Evolutionary conservation across 257 asterid species (phyloP), one percentile per base, ranked within the genome.

Genomic region (Cordia subcordata): DNA sequence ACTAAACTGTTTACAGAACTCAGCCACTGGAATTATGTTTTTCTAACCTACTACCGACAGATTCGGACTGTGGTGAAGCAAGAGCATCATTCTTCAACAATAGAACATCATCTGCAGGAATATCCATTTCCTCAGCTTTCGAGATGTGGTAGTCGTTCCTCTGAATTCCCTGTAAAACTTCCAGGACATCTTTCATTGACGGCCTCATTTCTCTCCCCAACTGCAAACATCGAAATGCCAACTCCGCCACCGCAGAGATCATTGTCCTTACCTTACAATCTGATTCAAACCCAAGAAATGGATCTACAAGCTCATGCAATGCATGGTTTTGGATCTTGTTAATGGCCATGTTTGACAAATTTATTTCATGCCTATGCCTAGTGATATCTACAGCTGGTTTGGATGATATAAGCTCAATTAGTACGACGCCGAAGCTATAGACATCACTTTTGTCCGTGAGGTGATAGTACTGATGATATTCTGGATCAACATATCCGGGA

Each of bases 401-500:
- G 6, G 96, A 84, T 8, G 97, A 86, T 50, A 90, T 71, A 14
- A 90, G 94, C 86, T 90, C 97, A 1, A 86, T 71, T 11, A 90
- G 38, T 14, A 90, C 92, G 0, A 90, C 97, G 10, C 97, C 97
- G 4, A 90, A 90, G 70, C 97, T 90, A 46, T 79, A 90, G 0
- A 82, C 95, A 17, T 86, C 96, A 20, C 97, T 90, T 27, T 71
- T 90, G 37, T 83, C 87, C 0, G 94, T 90, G 16, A 90, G 83
- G 33, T 86, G 86, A 77, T 86, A 90, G 74, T 82, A 84, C 20
- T 85, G 81, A 49, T 90, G 84, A 67, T 90, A 87, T 75, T 86
- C 94, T 0, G 97, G 97, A 68, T 90, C 95, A 0, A 87, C 96
- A 19, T 87, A 90, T 61, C 96, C 96, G 0, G 95, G 97, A 3